phyloP scores from a whole-genome alignment of 768 basidiomycete species.

The Russula virescens region DNA sequence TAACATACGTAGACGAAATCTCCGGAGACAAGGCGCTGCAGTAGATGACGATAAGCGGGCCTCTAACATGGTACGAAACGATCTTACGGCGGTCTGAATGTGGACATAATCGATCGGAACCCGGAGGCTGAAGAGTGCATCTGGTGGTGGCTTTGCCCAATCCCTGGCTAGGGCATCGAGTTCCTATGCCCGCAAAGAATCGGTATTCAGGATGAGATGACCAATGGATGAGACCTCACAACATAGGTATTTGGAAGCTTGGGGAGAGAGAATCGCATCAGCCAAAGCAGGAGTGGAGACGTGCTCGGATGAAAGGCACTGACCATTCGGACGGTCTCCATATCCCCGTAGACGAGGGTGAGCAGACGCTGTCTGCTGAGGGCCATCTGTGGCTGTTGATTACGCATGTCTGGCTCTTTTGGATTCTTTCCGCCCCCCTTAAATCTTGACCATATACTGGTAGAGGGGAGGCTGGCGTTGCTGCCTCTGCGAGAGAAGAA shows the following conservation, averaged over 20 bases:
- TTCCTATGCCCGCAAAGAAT: slow-evolving; percentile 44
- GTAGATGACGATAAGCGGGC: slow-evolving; percentile 17
- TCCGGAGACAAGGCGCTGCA: slow-evolving; percentile 69
- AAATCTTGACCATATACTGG: slow-evolving; percentile 57
- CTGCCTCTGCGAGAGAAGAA: slow-evolving; percentile 49
- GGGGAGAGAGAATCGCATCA: slow-evolving; percentile 5
- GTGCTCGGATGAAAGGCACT: slow-evolving; percentile 21
- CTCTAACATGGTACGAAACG: not conserved
- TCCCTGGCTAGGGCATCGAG: slow-evolving; percentile 74
- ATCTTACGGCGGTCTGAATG: slow-evolving; percentile 71
- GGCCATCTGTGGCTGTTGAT: slow-evolving; percentile 51
- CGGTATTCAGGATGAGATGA: not conserved
- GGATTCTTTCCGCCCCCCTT: slow-evolving; percentile 35
- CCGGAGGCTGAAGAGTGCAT: slow-evolving; percentile 66
- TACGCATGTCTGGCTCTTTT: slow-evolving; percentile 59
- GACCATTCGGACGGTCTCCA: slow-evolving; percentile 80
- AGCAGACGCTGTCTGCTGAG: slow-evolving; percentile 69
- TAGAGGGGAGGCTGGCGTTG: slow-evolving; percentile 51
- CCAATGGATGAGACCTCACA: slow-evolving; percentile 37
- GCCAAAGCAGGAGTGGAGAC: not conserved
- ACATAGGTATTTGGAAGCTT: slow-evolving; percentile 65
- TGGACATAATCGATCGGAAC: slow-evolving; percentile 87
- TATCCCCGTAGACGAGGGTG: slow-evolving; percentile 76
- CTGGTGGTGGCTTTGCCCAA: slow-evolving; percentile 84
- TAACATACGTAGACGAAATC: slow-evolving; percentile 74